Percentiles rank a stretch among this genome's conserved stretches.
These are phyloP conservation scores for Penicillium alfredii DNA, from an alignment of 495 filamentous ascomycete species.

Conservation along the genomic window DNA sequence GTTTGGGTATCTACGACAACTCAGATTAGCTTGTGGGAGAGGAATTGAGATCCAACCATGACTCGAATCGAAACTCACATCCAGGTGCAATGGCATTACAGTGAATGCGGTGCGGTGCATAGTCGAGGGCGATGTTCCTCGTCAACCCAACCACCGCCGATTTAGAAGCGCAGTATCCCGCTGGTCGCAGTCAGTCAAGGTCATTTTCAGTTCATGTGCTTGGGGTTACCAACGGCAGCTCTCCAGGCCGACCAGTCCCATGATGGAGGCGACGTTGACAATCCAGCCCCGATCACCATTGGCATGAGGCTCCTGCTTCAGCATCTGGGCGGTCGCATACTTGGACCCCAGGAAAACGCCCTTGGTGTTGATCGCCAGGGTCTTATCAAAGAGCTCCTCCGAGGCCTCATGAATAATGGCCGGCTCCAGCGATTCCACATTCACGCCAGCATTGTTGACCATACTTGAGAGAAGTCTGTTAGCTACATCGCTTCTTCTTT, in stretches of 20 bases:
- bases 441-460: slow-evolving; percentile 49
- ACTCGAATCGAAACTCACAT: slow-evolving; percentile 28
- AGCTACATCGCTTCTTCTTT: too few species aligned
- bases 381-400: slow-evolving; percentile 34
- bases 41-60: not conserved
- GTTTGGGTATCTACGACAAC: slow-evolving; percentile 19
- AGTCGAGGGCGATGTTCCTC: slow-evolving; percentile 43
- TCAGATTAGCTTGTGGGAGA: not conserved
- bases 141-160: slow-evolving; percentile 45
- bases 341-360: slow-evolving; percentile 46
- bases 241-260: slow-evolving; percentile 30
- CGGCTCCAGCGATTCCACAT: slow-evolving; percentile 10
- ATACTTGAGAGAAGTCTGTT: slow-evolving; percentile 22
- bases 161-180: slow-evolving; percentile 46
- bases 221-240: slow-evolving; percentile 2
- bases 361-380: slow-evolving; percentile 37
- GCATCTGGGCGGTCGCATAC: slow-evolving; percentile 45
- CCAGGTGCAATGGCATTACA: slow-evolving; percentile 51
- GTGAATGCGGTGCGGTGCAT: slow-evolving; percentile 45
- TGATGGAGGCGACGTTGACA: slow-evolving; percentile 43
- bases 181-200: slow-evolving; percentile 11
- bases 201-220: not conserved
- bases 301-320: slow-evolving; percentile 36
- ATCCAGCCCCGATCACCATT: slow-evolving; percentile 49
- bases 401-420: slow-evolving; percentile 26